Base-by-base conservation (phyloP, 129 eudicot species). In the Artemisia annua region DNA sequence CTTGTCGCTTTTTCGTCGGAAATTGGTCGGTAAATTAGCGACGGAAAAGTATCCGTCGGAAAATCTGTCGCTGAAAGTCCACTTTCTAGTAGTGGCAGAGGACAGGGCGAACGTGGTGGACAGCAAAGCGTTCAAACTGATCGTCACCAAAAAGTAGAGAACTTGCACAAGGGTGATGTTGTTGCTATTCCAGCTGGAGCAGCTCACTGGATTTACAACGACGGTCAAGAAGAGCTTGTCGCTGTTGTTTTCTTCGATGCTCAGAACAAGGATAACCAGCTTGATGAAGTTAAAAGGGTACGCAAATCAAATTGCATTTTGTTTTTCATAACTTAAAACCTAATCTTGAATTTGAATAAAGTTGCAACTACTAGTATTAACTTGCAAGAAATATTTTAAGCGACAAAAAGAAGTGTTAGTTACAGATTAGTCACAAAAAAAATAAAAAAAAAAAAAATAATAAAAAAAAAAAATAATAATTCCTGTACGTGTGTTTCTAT, bases 151-250 rank as follows among this genome's bases (percentile, higher is more conserved):
- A 86, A 80, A 49, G 76, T 89, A 10, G 75, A 73, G 60, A 69
- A 80, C 48, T 69, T 86, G 67, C 55, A 63, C 10, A 48, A 63
- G 68, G 96, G 96, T 7, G 91, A 89, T 30, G 62, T 89, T 14
- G 51, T 83, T 30, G 92, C 92, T 24, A 50, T 84, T 58, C 92
- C 90, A 7, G 79, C 90, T 11, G 96, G 92, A 10, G 82, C 88
- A 2, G 86, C 89, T 64, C 88, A 84, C 65, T 89, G 96, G 96
- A 44, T 75, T 48, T 81, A 87, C 79, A 89, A 89, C 73, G 76
- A 80, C 26, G 96, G 96, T 5, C 75, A 89, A 0, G 51, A 43
- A 0, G 88, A 83, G 16, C 72, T 89, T 57, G 81, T 87, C 19
- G 67, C 14, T n/a, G 85, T 85, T 14, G 83, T 74, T 17, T 57